Conservation (phyloP, 441 rosid species). For the Flueggea neowawraea region DNA sequence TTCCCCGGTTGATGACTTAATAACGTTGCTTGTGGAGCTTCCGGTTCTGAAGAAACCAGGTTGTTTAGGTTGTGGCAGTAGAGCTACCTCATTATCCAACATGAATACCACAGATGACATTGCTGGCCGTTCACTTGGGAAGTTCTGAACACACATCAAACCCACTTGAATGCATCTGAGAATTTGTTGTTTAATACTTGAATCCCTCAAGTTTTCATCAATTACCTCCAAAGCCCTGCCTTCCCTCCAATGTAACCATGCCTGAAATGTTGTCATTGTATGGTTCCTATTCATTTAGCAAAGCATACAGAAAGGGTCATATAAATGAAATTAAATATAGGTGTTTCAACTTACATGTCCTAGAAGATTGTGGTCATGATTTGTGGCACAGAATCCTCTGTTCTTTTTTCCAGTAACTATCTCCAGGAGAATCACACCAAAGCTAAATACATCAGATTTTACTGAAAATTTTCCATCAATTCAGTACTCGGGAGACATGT, state of each 20-base stretch:
- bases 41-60: constrained; percentile 43
- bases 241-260: constrained; percentile 55
- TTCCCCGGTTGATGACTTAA: too few species aligned
- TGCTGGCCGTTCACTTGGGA: constrained; percentile 43
- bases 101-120: constrained; percentile 49
- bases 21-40: neutral
- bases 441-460: constrained; percentile 60
- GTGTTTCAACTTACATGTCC: constrained; percentile 34
- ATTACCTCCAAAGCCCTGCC: constrained; percentile 35
- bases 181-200: constrained; percentile 31
- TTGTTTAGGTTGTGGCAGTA: constrained; percentile 36
- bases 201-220: constrained; percentile 26
- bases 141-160: constrained; percentile 57
- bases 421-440: constrained; percentile 56
- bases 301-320: neutral
- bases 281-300: neutral
- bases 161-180: constrained; percentile 62
- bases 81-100: constrained; percentile 41
- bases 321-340: too few species aligned
- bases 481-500: constrained; percentile 70
- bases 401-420: constrained; percentile 51
- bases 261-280: constrained; percentile 23
- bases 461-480: constrained; percentile 52
- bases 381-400: constrained; percentile 30
- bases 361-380: neutral